Evolutionary conservation across 257 asterid genomes (phyloP).

Genomic region (Solanum phureja): DNA sequence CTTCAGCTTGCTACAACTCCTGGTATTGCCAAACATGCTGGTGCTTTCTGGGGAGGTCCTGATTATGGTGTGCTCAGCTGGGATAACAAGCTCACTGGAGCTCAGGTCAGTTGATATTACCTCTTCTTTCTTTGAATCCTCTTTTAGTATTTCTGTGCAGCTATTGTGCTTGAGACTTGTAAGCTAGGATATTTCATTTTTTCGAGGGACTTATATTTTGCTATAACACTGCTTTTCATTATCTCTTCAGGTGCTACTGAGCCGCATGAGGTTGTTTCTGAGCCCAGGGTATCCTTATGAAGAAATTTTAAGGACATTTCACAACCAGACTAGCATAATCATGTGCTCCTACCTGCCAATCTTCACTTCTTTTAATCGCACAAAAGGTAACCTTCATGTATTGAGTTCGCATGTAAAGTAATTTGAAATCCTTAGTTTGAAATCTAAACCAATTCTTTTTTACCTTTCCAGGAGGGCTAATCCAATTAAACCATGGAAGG

Average conservation of each 20-base stretch:
- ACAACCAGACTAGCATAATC: slow-evolving; percentile 82
- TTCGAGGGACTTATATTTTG: not conserved
- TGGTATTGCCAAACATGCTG: slow-evolving; percentile 74
- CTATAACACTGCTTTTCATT: not conserved
- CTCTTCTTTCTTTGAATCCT: no score
- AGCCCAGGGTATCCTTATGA: slow-evolving; percentile 98
- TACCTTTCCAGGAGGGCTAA: slow-evolving; percentile 70
- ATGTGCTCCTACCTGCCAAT: slow-evolving; percentile 91
- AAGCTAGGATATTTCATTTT: not conserved
- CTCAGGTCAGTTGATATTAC: slow-evolving; percentile 49
- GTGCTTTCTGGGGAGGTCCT: slow-evolving; percentile 95
- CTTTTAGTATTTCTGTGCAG: not conserved
- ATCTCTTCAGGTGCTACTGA: slow-evolving; percentile 61
- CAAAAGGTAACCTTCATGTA: slow-evolving; percentile 37
- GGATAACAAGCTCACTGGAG: slow-evolving; percentile 94
- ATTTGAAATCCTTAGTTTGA: not conserved
- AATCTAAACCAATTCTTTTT: not conserved
- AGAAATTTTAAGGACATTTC: slow-evolving; percentile 76
- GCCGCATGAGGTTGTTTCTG: slow-evolving; percentile 77
- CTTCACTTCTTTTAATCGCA: slow-evolving; percentile 76
- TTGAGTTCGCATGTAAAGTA: not conserved
- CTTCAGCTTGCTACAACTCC: slow-evolving; percentile 84
- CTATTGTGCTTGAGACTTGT: not conserved
- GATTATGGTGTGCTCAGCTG: slow-evolving; percentile 87
- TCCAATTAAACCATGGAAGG: slow-evolving; percentile 76